Conservation (phyloP, 257 asterid genomes). For the Solanum appendiculatum region DNA sequence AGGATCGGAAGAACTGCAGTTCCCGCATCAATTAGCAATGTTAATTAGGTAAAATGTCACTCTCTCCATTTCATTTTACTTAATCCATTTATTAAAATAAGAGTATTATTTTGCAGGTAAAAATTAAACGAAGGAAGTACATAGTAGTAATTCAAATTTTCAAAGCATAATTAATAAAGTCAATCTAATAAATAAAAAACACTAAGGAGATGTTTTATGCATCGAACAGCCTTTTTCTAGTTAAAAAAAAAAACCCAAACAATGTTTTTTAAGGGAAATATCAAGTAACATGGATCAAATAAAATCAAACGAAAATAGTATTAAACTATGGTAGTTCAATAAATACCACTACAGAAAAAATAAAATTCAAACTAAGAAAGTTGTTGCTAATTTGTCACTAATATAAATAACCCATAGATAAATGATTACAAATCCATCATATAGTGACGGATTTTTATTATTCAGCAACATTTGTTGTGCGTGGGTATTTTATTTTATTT, state of each 20-base stretch:
- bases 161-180: neutral
- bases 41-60: neutral
- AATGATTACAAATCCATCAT: too few relatives aligned
- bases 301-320: neutral
- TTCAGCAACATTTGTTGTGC: neutral
- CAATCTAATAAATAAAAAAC: neutral
- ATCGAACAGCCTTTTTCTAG: fast-evolving
- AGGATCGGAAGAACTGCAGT: neutral
- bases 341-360: too few relatives aligned
- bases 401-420: too few relatives aligned
- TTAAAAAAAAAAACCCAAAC: fast-evolving
- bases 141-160: fast-evolving
- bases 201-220: fast-evolving
- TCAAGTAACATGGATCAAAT: neutral
- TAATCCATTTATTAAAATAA: too few relatives aligned
- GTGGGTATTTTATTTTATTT: neutral
- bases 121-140: neutral
- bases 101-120: neutral
- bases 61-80: neutral
- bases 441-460: neutral
- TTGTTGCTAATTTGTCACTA: neutral
- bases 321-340: neutral
- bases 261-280: neutral
- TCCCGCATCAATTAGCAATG: neutral
- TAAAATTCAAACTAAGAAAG: too few relatives aligned